Evolutionary conservation across 1,284 basidiomycete species (phyloP).

Genomic region (Apiotrichum domesticum): DNA sequence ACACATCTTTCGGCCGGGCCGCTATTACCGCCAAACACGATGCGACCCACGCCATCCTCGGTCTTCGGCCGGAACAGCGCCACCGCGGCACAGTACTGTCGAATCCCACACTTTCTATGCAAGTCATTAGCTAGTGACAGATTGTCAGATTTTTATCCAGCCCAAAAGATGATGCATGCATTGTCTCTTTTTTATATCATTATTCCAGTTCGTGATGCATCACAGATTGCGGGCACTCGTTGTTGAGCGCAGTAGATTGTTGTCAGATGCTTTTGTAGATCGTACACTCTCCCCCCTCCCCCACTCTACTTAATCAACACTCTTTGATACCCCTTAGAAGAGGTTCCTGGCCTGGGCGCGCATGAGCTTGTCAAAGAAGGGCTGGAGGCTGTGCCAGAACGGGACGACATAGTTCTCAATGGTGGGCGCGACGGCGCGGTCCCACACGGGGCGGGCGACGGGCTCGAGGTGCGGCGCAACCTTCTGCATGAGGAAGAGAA

Average conservation of each 20-base stretch:
- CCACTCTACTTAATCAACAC: no score
- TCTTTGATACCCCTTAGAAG: not conserved
- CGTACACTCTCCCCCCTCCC: not conserved
- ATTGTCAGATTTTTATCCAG: no score
- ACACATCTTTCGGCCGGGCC: no score
- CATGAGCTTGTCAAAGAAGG: not conserved
- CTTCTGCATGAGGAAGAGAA: constrained; percentile 1
- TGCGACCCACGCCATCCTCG: no score
- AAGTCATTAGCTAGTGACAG: no score
- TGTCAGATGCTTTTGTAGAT: not conserved
- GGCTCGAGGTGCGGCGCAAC: constrained; percentile 1
- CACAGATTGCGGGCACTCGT: not conserved
- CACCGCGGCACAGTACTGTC: no score
- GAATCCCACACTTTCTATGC: no score
- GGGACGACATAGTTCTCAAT: not conserved
- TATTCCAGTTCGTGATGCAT: no score
- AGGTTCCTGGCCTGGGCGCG: not conserved
- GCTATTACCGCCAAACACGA: no score
- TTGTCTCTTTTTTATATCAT: no score
- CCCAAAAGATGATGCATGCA: no score
- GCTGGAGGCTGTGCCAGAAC: not conserved
- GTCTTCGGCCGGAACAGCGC: no score
- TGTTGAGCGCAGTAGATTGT: not conserved
- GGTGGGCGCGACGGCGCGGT: not conserved
- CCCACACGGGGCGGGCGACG: not conserved